These are phyloP conservation scores for Blumeriella jaapii DNA, from an alignment of 2,329 filamentous ascomycete species.

Conservation along the genomic window DNA sequence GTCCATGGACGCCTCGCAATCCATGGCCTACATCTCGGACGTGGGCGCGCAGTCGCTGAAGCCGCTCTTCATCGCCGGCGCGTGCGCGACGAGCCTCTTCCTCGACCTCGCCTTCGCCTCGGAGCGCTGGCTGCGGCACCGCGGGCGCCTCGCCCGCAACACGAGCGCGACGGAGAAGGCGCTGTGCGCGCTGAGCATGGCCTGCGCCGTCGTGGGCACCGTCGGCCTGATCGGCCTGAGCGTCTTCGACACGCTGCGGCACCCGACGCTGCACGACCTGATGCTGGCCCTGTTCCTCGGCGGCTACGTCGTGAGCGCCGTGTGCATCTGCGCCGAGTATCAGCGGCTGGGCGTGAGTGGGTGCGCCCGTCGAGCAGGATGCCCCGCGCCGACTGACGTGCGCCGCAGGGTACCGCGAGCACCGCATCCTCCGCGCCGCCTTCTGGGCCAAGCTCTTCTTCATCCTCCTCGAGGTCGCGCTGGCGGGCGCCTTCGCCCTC, in stretches of 20 bases:
- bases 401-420: constrained; percentile 53
- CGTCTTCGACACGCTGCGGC: constrained; percentile 70
- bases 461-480: constrained; percentile 64
- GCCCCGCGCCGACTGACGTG: too few species aligned
- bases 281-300: constrained; percentile 77
- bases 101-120: constrained; percentile 71
- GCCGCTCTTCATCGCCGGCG: constrained; percentile 68
- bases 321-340: constrained; percentile 87
- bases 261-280: constrained; percentile 56
- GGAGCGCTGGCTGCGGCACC: constrained; percentile 78
- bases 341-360: constrained; percentile 66
- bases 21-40: constrained; percentile 63
- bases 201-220: constrained; percentile 64
- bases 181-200: constrained; percentile 48
- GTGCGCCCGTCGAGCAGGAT: too few species aligned
- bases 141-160: constrained; percentile 68
- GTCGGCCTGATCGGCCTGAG: constrained; percentile 70
- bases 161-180: constrained; percentile 49
- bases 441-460: constrained; percentile 86
- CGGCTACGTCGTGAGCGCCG: constrained; percentile 74
- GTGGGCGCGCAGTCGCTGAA: constrained; percentile 52
- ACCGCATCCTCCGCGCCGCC: constrained; percentile 60
- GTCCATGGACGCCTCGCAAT: constrained; percentile 46
- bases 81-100: constrained; percentile 59
- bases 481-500: constrained; percentile 63